These are phyloP conservation scores for Didymella lethalis DNA, from an alignment of 2,329 filamentous ascomycete species.

Conservation along the genomic window DNA sequence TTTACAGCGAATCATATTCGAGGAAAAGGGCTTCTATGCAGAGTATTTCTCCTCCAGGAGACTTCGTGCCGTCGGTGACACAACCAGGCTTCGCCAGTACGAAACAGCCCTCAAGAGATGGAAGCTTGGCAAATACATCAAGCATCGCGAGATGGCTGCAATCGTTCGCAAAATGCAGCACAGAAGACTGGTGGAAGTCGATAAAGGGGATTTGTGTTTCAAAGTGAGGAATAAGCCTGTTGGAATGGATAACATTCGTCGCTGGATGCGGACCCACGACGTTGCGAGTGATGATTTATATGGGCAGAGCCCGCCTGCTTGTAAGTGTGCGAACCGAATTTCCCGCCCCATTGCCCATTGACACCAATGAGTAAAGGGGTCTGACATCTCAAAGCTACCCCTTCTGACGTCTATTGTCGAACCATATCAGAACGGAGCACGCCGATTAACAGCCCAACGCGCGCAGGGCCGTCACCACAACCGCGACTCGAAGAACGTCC, in stretches of 20 bases:
- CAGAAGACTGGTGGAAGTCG: constrained; percentile 28
- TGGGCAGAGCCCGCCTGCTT: not conserved
- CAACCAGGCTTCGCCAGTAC: constrained; percentile 29
- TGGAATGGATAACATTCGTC: constrained; percentile 29
- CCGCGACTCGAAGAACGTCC: too few species aligned
- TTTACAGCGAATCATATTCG: constrained; percentile 22
- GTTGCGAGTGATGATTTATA: constrained; percentile 6
- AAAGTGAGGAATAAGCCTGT: constrained; percentile 24
- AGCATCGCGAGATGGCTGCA: too few species aligned
- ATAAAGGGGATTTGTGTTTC: constrained; percentile 24
- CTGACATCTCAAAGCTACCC: too few species aligned
- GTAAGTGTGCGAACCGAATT: too few species aligned
- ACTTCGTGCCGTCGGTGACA: not conserved
- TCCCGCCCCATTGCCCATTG: too few species aligned
- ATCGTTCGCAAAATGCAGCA: constrained; percentile 30
- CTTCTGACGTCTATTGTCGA: too few species aligned
- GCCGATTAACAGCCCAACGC: too few species aligned
- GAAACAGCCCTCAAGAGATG: constrained; percentile 29
- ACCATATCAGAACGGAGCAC: too few species aligned
- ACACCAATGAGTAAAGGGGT: too few species aligned
- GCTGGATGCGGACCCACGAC: constrained; percentile 32
- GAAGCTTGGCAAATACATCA: constrained; percentile 32
- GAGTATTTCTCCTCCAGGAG: constrained; percentile 16
- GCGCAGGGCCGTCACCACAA: too few species aligned
- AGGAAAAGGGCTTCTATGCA: constrained; percentile 25